These are phyloP conservation scores for Vitis cinerea DNA, from an alignment of 164 flowering plant genomes.

Conservation along the genomic window DNA sequence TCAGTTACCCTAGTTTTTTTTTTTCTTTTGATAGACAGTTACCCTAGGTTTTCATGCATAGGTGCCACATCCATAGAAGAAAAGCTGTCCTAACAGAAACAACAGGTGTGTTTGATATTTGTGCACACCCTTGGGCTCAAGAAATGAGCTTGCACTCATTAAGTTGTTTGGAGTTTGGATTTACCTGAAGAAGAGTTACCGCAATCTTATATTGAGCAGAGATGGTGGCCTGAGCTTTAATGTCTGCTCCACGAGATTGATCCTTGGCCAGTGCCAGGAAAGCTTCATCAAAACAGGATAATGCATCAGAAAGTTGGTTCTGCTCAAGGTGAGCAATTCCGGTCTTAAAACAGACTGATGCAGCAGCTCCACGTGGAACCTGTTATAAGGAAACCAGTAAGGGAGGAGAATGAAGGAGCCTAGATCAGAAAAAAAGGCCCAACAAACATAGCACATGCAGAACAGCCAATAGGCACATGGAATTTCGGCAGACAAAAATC, in stretches of 20 bases:
- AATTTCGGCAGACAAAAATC: background rate
- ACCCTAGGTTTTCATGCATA: background rate
- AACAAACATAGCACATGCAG: background rate
- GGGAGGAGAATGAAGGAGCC: background rate
- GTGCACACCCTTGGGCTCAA: background rate
- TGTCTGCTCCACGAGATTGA: conserved; percentile 94
- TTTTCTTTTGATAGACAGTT: too few species aligned
- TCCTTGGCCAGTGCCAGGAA: conserved; percentile 97
- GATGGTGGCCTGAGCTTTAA: conserved; percentile 96
- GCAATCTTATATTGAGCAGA: conserved; percentile 99
- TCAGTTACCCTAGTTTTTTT: background rate
- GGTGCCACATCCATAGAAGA: background rate
- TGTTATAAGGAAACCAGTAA: conserved; percentile 18
- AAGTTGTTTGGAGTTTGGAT: too few species aligned
- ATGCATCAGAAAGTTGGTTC: conserved; percentile 94
- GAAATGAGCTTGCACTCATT: background rate
- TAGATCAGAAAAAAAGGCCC: background rate
- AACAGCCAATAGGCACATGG: background rate
- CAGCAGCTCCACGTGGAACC: conserved; percentile 99
- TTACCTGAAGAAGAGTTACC: conserved; percentile 91
- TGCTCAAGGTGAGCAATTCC: conserved; percentile 96
- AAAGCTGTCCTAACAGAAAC: background rate
- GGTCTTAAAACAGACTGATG: conserved; percentile 85
- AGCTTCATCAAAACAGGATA: conserved; percentile 97
- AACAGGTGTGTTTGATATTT: background rate